These are phyloP conservation scores for Xylariaceae sp. DNA, from an alignment of 2,329 filamentous ascomycete genomes.

Conservation along the genomic window DNA sequence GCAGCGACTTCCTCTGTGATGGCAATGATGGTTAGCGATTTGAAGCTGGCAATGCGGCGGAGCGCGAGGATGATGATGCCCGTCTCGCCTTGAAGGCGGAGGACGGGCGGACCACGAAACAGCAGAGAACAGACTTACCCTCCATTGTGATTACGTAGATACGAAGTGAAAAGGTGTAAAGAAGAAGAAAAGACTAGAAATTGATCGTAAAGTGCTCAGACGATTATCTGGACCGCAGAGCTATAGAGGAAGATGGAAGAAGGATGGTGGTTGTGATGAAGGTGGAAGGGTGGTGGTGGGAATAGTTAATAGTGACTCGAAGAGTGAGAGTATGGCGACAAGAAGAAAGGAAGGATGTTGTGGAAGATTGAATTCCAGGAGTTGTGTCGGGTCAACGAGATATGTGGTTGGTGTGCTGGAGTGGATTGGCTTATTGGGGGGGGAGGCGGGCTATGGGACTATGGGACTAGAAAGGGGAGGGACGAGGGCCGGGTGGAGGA, in stretches of 20 bases:
- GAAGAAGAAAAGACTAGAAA: conserved; percentile 16
- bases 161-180: conserved; percentile 29
- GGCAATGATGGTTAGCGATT: conserved; percentile 40
- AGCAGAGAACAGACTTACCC: conserved; percentile 48
- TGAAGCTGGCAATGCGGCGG: conserved; percentile 14
- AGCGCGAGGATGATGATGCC: conserved; percentile 10
- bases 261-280: neutral
- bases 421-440: neutral
- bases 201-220: conserved; percentile 31
- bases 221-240: conserved; percentile 35
- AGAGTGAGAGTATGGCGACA: conserved; percentile 17
- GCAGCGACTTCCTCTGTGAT: conserved; percentile 96
- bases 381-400: conserved; percentile 21
- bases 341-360: conserved; percentile 34
- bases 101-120: conserved; percentile 15
- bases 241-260: conserved; percentile 12
- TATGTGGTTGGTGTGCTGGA: conserved; percentile 28
- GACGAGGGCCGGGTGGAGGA: conserved; percentile 20
- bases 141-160: conserved; percentile 51
- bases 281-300: conserved; percentile 1
- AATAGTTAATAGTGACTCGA: conserved; percentile 16
- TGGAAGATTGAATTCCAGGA: conserved; percentile 23
- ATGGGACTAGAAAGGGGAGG: conserved; percentile 29
- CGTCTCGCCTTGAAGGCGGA: neutral
- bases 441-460: conserved; percentile 16